A percentile compares a stretch with the other conserved stretches of the same genome.
Conservation (phyloP, 2,329 filamentous ascomycete species). For the Arachnopeziza araneosa region DNA sequence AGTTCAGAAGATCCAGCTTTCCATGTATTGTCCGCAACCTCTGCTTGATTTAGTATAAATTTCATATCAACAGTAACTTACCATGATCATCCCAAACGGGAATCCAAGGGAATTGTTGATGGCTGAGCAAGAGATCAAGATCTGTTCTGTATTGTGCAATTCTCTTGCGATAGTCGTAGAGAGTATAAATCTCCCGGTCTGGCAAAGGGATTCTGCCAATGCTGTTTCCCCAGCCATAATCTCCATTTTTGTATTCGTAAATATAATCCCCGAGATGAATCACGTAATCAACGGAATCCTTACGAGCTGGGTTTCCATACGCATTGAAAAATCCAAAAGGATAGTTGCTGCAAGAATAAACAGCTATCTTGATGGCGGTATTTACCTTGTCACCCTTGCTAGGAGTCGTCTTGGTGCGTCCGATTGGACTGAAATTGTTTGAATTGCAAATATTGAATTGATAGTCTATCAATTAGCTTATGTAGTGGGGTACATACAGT, state of each 20-base stretch:
- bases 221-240: slow-evolving; percentile 46
- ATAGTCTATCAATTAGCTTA: slow-evolving; percentile 38
- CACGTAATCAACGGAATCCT: slow-evolving; percentile 55
- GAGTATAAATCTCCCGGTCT: slow-evolving; percentile 39
- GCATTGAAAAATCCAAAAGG: slow-evolving; percentile 56
- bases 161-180: slow-evolving; percentile 55
- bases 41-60: slow-evolving; percentile 16
- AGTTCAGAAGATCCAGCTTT: slow-evolving; percentile 53
- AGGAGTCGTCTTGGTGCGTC: slow-evolving; percentile 66
- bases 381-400: slow-evolving; percentile 48
- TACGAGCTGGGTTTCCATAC: slow-evolving; percentile 52
- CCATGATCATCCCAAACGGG: slow-evolving; percentile 57
- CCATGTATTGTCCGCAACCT: slow-evolving; percentile 61
- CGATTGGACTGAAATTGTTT: slow-evolving; percentile 54
- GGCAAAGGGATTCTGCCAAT: slow-evolving; percentile 49
- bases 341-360: slow-evolving; percentile 68
- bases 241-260: slow-evolving; percentile 51
- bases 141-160: slow-evolving; percentile 57
- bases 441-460: slow-evolving; percentile 65
- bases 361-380: slow-evolving; percentile 53
- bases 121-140: slow-evolving; percentile 49
- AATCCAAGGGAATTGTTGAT: slow-evolving; percentile 56
- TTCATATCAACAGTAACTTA: not conserved
- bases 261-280: slow-evolving; percentile 58
- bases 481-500: not conserved